phyloP scores from a whole-genome alignment of 345 rosid species.

The Anastatica hierochuntica region DNA sequence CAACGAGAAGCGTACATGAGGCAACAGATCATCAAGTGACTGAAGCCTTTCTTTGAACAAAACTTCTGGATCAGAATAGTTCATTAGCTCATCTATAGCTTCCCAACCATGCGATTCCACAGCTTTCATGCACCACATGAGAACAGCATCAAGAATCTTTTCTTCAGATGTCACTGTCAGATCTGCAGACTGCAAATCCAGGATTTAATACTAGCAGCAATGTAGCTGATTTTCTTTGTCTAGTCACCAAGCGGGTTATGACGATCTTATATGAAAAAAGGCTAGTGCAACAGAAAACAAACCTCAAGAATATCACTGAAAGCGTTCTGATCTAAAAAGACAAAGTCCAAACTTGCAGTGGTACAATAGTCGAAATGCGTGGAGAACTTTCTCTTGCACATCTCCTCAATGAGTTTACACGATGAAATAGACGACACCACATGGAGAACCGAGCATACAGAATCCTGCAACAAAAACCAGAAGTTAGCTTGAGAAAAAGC shows the following conservation, averaged over 20 bases:
- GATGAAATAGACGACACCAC: slow-evolving; percentile 73
- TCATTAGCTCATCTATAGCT: slow-evolving; percentile 44
- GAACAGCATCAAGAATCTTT: slow-evolving; percentile 73
- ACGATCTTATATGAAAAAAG: too few species aligned
- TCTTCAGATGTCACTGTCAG: slow-evolving; percentile 92
- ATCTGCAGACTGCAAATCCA: slow-evolving; percentile 73
- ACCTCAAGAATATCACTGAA: slow-evolving; percentile 82
- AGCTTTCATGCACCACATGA: slow-evolving; percentile 84
- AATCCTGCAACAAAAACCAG: slow-evolving; percentile 96
- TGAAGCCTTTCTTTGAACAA: slow-evolving; percentile 60
- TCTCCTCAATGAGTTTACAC: slow-evolving; percentile 81
- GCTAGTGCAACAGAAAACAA: slow-evolving; percentile 11
- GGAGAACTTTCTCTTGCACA: slow-evolving; percentile 77
- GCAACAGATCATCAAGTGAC: slow-evolving; percentile 44
- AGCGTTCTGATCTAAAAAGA: slow-evolving; percentile 57
- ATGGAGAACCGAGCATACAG: slow-evolving; percentile 77
- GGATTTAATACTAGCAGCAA: not conserved
- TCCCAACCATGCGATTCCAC: slow-evolving; percentile 62
- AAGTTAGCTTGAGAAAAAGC: slow-evolving; percentile 53
- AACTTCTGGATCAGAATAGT: slow-evolving; percentile 29
- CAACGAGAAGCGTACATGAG: slow-evolving; percentile 71
- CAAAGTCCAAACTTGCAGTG: slow-evolving; percentile 68
- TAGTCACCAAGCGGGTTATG: too few species aligned
- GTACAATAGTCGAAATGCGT: slow-evolving; percentile 91
- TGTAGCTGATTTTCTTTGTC: too few species aligned